These are phyloP conservation scores for Penicillium nordicum DNA, from an alignment of 2,329 filamentous ascomycete genomes.

Conservation along the genomic window DNA sequence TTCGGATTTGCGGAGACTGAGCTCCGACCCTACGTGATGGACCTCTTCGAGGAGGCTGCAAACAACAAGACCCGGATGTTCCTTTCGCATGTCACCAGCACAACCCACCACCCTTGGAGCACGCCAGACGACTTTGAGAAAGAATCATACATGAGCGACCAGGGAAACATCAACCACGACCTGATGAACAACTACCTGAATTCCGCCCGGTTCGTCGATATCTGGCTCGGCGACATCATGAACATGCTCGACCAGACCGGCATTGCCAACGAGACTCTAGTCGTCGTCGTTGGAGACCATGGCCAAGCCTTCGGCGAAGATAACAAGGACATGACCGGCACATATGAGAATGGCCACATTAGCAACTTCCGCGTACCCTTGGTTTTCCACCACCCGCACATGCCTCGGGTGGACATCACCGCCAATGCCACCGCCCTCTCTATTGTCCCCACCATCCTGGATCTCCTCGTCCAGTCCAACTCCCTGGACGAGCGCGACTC, in stretches of 20 bases:
- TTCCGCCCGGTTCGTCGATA: conserved; percentile 43
- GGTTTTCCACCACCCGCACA: conserved; percentile 44
- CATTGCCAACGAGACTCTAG: conserved; percentile 46
- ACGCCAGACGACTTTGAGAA: conserved; percentile 33
- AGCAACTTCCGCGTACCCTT: conserved; percentile 47
- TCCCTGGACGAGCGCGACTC: conserved; percentile 39
- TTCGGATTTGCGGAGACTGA: conserved; percentile 44
- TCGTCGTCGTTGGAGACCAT: conserved; percentile 48
- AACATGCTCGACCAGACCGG: conserved; percentile 43
- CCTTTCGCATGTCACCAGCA: conserved; percentile 34
- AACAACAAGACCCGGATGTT: conserved; percentile 33
- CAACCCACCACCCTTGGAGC: conserved; percentile 46
- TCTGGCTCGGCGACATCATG: conserved; percentile 45
- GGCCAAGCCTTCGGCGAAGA: conserved; percentile 47
- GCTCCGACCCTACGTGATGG: conserved; percentile 37
- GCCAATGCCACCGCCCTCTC: conserved; percentile 44
- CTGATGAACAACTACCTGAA: conserved; percentile 46
- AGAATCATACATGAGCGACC: conserved; percentile 25
- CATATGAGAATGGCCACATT: conserved; percentile 47
- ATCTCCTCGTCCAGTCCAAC: conserved; percentile 42
- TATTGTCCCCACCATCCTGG: conserved; percentile 47
- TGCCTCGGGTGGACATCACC: conserved; percentile 43
- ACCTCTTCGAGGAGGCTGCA: conserved; percentile 30
- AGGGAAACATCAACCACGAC: conserved; percentile 28
- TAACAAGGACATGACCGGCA: conserved; percentile 37